A percentile compares a stretch with the other conserved stretches of the same genome.
These are phyloP conservation scores for Rubia peregrina DNA, from an alignment of 305 asterid genomes.

Conservation along the genomic window DNA sequence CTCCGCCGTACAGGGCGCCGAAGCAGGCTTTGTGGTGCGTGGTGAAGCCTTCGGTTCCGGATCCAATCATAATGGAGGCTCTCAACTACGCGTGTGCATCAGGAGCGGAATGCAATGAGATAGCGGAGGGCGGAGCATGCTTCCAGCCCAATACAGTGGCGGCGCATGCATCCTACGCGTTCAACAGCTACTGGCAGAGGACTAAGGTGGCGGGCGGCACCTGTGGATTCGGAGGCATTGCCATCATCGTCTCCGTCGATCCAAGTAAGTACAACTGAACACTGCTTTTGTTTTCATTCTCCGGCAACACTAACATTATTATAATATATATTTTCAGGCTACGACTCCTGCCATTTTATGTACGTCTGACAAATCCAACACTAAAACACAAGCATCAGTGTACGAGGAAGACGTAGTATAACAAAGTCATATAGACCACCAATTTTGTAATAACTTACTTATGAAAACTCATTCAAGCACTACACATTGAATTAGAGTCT, in stretches of 20 bases:
- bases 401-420: no score
- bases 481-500: no score
- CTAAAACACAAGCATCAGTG: no score
- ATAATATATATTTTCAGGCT: constrained; percentile 35
- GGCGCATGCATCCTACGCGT: constrained; percentile 88
- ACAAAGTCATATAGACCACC: not conserved
- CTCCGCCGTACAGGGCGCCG: constrained; percentile 51
- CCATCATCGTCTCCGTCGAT: constrained; percentile 76
- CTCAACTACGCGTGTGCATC: constrained; percentile 90
- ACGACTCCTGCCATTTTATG: constrained; percentile 63
- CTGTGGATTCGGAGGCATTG: constrained; percentile 89
- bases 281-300: not conserved
- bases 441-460: not conserved
- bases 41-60: constrained; percentile 88
- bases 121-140: constrained; percentile 65
- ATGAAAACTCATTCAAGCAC: no score
- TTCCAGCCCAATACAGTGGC: constrained; percentile 58
- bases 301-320: no score
- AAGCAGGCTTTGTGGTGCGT: constrained; percentile 69
- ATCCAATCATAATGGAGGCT: constrained; percentile 78
- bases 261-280: constrained; percentile 55
- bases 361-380: constrained; percentile 26
- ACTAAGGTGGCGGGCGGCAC: constrained; percentile 64
- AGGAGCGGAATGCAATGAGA: constrained; percentile 72
- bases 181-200: constrained; percentile 87